Conservation (phyloP, 441 rosid species). For the Eruca vesicaria region DNA sequence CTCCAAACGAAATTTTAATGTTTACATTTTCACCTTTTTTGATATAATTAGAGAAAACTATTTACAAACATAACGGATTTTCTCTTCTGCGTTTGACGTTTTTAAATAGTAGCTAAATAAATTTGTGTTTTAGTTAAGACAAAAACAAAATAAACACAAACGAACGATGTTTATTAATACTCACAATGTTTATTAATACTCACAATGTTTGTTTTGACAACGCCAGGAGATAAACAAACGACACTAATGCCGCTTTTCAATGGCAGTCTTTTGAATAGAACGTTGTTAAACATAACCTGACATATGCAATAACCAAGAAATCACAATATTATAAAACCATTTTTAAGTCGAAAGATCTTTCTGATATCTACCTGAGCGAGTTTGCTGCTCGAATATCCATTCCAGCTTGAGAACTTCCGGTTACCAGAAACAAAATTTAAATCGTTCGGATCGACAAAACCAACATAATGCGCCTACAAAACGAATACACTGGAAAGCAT, state of each 20-base stretch:
- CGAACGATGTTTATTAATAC: conserved; percentile 19
- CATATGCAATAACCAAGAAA: conserved; percentile 20
- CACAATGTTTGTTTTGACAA: conserved; percentile 83
- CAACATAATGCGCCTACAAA: conserved; percentile 82
- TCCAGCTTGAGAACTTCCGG: conserved; percentile 68
- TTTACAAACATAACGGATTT: too few species aligned
- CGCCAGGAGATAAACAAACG: conserved; percentile 79
- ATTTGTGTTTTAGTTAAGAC: too few species aligned
- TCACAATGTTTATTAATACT: conserved; percentile 33
- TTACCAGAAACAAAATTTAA: conserved; percentile 68
- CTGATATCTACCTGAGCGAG: conserved; percentile 65
- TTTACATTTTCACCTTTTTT: too few species aligned
- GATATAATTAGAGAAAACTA: too few species aligned
- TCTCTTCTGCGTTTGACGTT: too few species aligned
- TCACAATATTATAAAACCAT: background rate
- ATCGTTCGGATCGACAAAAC: conserved; percentile 78
- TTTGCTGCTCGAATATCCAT: conserved; percentile 73
- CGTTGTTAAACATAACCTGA: conserved; percentile 88
- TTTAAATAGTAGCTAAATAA: background rate
- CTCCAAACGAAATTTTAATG: too few species aligned
- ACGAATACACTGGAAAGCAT: background rate
- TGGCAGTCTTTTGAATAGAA: conserved; percentile 69
- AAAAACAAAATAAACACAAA: too few species aligned
- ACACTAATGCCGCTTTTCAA: conserved; percentile 72
- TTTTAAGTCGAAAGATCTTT: background rate